A percentile compares a stretch with the other conserved stretches of the same genome.
Conservation (phyloP, 1,284 basidiomycete genomes). For the Tetrapyrgos nigripes region DNA sequence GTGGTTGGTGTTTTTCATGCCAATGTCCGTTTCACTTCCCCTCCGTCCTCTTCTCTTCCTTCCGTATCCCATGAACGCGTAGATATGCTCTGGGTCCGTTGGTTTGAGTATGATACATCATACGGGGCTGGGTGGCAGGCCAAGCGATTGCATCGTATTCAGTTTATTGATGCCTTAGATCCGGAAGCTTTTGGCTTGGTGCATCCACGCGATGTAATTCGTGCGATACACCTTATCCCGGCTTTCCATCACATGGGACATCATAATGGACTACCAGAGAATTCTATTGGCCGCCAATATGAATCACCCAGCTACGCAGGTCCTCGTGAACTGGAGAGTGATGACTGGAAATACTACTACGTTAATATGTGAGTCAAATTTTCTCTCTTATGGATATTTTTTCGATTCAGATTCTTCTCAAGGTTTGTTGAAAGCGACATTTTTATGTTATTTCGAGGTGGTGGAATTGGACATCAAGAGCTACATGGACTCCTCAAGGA, state of each 20-base stretch:
- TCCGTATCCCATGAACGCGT: background rate
- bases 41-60: background rate
- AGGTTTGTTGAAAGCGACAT: slow-evolving; percentile 20
- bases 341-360: slow-evolving; percentile 27
- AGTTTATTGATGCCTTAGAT: background rate
- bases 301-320: background rate
- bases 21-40: slow-evolving; percentile 22
- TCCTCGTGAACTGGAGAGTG: slow-evolving; percentile 9
- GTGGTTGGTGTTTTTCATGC: slow-evolving; percentile 42
- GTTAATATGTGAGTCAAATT: slow-evolving; percentile 18
- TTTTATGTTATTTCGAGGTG: slow-evolving; percentile 14
- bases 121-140: background rate
- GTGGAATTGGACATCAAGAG: slow-evolving; percentile 17
- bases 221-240: slow-evolving; percentile 6
- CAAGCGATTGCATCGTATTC: slow-evolving; percentile 6
- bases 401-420: too few relatives aligned
- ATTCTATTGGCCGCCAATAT: slow-evolving; percentile 9
- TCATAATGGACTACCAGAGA: slow-evolving; percentile 15
- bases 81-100: background rate
- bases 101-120: background rate
- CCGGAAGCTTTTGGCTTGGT: slow-evolving; percentile 5
- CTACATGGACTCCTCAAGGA: background rate
- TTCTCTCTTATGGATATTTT: background rate
- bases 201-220: background rate
- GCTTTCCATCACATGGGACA: slow-evolving; percentile 22